phyloP scores from a whole-genome alignment of 805 yeast genomes.

The Spencermartinsiella europaea region DNA sequence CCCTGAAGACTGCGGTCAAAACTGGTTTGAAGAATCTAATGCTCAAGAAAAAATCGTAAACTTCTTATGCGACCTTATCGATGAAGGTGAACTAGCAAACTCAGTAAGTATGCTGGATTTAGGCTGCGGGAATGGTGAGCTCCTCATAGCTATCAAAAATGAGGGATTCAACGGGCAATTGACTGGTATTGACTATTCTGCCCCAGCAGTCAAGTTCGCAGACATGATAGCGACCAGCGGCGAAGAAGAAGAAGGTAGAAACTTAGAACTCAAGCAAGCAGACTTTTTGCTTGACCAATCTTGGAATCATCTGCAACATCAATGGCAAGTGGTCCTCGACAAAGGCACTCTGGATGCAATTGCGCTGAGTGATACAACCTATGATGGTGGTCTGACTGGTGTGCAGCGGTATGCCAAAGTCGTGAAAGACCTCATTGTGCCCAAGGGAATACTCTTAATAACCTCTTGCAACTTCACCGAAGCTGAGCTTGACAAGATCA shows the following conservation, averaged over 20 bases:
- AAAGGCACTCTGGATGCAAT: slow-evolving; percentile 98
- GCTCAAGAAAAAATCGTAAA: slow-evolving; percentile 84
- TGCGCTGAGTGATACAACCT: slow-evolving; percentile 64
- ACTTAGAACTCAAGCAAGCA: slow-evolving; percentile 53
- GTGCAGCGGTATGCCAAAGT: slow-evolving; percentile 52
- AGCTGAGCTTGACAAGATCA: slow-evolving; percentile 56
- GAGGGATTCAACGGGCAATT: slow-evolving; percentile 50
- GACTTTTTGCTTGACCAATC: slow-evolving; percentile 54
- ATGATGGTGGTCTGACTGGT: slow-evolving; percentile 33
- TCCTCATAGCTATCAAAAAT: slow-evolving; percentile 69
- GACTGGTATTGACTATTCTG: slow-evolving; percentile 83
- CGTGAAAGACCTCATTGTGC: slow-evolving; percentile 50
- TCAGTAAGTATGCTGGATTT: slow-evolving; percentile 58
- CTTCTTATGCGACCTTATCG: slow-evolving; percentile 50
- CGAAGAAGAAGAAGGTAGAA: slow-evolving; percentile 22
- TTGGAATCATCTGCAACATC: slow-evolving; percentile 26
- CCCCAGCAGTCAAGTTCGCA: slow-evolving; percentile 75
- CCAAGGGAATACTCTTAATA: slow-evolving; percentile 60
- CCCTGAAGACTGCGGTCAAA: slow-evolving; percentile 84
- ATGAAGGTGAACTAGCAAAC: slow-evolving; percentile 24
- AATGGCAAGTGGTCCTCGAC: slow-evolving; percentile 75
- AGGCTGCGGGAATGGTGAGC: slow-evolving; percentile 96
- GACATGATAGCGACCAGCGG: slow-evolving; percentile 44
- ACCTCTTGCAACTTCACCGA: slow-evolving; percentile 95
- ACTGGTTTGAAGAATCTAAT: slow-evolving; percentile 95